A percentile compares a stretch with the other conserved stretches of the same genome.
phyloP scores from a whole-genome alignment of 495 filamentous ascomycete species.

The Penicillium daleae region DNA sequence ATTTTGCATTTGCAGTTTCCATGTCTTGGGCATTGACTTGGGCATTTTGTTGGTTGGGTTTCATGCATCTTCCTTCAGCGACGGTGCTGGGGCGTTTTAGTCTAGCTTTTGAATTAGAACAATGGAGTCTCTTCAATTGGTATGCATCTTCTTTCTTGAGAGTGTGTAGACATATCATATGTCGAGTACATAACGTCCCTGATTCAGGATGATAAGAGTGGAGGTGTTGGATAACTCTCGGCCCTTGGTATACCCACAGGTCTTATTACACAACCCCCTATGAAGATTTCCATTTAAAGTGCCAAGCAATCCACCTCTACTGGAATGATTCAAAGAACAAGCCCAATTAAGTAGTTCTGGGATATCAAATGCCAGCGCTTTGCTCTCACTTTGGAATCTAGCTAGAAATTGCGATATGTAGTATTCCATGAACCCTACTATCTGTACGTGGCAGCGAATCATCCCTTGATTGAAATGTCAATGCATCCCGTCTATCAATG shows the following conservation, averaged over 20 bases:
- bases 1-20: constrained; percentile 24
- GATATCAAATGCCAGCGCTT: too few species aligned
- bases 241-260: background rate
- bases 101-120: constrained; percentile 1
- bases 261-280: too few species aligned
- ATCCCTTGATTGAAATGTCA: background rate
- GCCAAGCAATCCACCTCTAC: too few species aligned
- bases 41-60: constrained; percentile 23
- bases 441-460: background rate
- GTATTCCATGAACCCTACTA: background rate
- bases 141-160: background rate
- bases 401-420: too few species aligned
- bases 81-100: constrained; percentile 43
- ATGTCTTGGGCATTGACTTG: constrained; percentile 22
- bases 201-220: background rate
- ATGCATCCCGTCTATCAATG: background rate
- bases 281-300: too few species aligned
- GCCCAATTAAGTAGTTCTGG: too few species aligned
- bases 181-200: background rate
- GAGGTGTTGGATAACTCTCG: background rate
- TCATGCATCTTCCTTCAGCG: constrained; percentile 41
- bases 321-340: too few species aligned
- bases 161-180: background rate
- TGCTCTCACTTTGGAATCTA: too few species aligned
- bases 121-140: background rate